Base-by-base conservation (phyloP, 805 yeast species). In the Starmerella potacharoeniae region DNA sequence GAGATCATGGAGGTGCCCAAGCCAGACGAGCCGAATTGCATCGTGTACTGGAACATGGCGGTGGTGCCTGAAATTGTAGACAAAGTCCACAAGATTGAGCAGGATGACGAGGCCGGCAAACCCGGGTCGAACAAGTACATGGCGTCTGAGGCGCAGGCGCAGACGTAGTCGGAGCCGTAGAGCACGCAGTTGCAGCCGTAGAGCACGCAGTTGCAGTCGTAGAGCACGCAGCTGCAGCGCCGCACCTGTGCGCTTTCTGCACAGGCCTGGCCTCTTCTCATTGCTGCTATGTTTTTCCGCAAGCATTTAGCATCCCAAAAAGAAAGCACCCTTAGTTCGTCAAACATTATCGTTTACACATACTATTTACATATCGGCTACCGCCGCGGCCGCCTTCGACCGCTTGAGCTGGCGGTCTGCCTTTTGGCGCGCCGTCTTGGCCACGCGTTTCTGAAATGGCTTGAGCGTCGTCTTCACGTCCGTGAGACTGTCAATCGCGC, bases 1-100 rank as follows among this genome's bases (percentile, higher is more conserved):
- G 80, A 74, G 13, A 82, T 80, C 54, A 76, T 87, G 78, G 85
- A 89, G 67, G 69, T 86, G 5, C 96, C 97, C 0, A 45, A 62
- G 13, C 73, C 45, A 4, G 57, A 54, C 16, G 65, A 62, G 58
- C 56, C 59, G 9, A 46, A 55, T 44, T 51, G 57, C 52, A 33
- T 61, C 10, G 62, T 61, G 2, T 59, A 56, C 46, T 58, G 60
- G 52, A 59, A 61, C 49, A 17, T 44, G 7, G 60, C 56, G 14
- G 57, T 58, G 31, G 39, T 57, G 3, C 49, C 52, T 13, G 60
- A 58, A n/a, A 52, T 62, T 49, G 53, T 51, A 4, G 34, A 39
- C 5, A 49, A 45, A 16, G 17, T 54, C 22, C 41, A 49, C 34
- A 28, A 51, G 34, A 31, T 55, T 30, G 31, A 43, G 35, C 17